Percentiles rank a stretch among this genome's conserved stretches.
Conservation (phyloP, 2,329 filamentous ascomycete genomes). For the Allantophomopsis lycopodina region DNA sequence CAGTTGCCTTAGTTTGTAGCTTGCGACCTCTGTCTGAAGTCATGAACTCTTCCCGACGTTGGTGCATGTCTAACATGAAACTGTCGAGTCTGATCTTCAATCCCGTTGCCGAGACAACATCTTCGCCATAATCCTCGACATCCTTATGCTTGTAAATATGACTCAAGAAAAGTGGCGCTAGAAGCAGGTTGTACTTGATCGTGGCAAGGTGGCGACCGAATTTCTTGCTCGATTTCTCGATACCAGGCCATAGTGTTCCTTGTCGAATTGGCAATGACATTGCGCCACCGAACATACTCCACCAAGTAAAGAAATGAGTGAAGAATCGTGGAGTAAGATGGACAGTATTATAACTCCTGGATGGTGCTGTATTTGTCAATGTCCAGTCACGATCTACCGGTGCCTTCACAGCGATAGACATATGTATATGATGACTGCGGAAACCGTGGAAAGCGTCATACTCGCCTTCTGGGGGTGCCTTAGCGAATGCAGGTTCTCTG, state of each 20-base stretch:
- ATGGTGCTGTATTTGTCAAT: conserved; percentile 58
- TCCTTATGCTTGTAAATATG: conserved; percentile 99
- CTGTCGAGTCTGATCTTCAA: conserved; percentile 91
- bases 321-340: conserved; percentile 94
- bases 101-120: conserved; percentile 81
- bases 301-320: conserved; percentile 97
- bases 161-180: conserved; percentile 87
- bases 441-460: conserved; percentile 98
- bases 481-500: conserved; percentile 65
- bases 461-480: conserved; percentile 30
- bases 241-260: conserved; percentile 77
- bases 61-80: conserved; percentile 94
- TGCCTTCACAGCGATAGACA: conserved; percentile 83
- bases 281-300: conserved; percentile 87
- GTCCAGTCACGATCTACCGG: conserved; percentile 82
- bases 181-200: conserved; percentile 89
- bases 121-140: conserved; percentile 67
- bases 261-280: conserved; percentile 93
- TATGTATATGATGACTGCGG: conserved; percentile 88
- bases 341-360: conserved; percentile 89
- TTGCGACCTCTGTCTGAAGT: conserved; percentile 65
- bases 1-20: conserved; percentile 69
- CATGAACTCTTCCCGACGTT: conserved; percentile 82
- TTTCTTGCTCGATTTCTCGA: conserved; percentile 96
- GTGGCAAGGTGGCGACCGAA: conserved; percentile 96